Conservation (phyloP, 75 land plant genomes). For the Cryptomeria japonica region DNA sequence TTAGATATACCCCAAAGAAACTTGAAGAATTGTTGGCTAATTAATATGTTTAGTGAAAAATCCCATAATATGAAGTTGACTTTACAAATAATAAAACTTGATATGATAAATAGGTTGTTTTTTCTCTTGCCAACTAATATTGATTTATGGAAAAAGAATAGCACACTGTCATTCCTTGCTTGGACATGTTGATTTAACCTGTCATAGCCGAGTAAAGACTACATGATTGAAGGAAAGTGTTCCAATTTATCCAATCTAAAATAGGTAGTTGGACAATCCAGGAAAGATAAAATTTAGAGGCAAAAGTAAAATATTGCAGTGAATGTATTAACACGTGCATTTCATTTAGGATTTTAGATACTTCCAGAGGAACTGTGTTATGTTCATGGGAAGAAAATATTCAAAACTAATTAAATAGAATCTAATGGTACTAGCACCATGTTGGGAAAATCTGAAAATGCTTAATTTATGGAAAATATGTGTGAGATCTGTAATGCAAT, state of each 20-base stretch:
- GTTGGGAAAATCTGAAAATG: too few species aligned
- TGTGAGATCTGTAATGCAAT: too few species aligned
- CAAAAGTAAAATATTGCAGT: too few species aligned
- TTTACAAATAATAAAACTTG: background rate
- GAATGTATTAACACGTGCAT: too few species aligned
- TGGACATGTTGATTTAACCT: background rate
- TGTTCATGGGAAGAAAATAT: too few species aligned
- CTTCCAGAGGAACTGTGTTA: too few species aligned
- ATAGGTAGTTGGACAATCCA: background rate
- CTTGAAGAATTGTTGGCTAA: slow-evolving; percentile 14
- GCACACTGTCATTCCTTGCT: background rate
- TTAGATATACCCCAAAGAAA: slow-evolving; percentile 13
- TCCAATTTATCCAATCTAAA: background rate
- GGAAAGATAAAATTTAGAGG: too few species aligned
- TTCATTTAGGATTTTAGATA: too few species aligned
- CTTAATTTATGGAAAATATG: too few species aligned
- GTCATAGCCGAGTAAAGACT: background rate
- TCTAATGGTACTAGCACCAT: too few species aligned
- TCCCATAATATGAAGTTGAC: background rate
- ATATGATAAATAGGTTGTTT: background rate
- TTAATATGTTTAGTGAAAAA: background rate
- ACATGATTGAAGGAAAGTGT: background rate
- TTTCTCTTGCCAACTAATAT: background rate
- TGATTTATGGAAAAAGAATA: background rate
- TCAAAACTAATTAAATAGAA: too few species aligned